A percentile compares a stretch with the other conserved stretches of the same genome.
phyloP scores from a whole-genome alignment of 2,329 filamentous ascomycete species.

The Hirsutella thompsonii region DNA sequence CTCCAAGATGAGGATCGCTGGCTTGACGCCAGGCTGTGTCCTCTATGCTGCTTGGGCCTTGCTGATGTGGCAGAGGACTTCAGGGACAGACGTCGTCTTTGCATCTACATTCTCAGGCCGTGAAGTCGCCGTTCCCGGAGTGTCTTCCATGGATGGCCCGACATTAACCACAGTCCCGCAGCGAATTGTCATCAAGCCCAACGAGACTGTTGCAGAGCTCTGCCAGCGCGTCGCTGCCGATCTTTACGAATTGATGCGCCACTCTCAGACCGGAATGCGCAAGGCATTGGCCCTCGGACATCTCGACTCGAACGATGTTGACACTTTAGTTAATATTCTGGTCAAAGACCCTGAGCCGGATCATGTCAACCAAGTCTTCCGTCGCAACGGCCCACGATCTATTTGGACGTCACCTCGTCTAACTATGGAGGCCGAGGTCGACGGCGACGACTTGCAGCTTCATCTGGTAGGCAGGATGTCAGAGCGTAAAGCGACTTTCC shows the following conservation, averaged over 20 bases:
- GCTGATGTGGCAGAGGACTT: constrained; percentile 2
- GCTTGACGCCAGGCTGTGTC: constrained; percentile 1
- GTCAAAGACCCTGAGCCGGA: not conserved
- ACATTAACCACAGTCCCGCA: constrained; percentile 9
- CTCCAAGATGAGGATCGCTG: not conserved
- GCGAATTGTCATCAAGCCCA: constrained; percentile 5
- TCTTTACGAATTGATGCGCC: constrained; percentile 4
- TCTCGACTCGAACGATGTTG: constrained; percentile 2
- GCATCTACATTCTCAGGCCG: constrained; percentile 8
- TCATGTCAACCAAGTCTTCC: not conserved
- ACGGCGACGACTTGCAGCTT: not conserved
- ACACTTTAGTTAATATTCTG: constrained; percentile 8
- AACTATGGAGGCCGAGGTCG: not conserved
- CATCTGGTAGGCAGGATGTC: not conserved
- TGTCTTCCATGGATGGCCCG: constrained; percentile 6
- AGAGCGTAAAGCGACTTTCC: not conserved
- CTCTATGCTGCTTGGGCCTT: constrained; percentile 10
- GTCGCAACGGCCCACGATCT: not conserved
- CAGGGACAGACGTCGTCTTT: constrained; percentile 5
- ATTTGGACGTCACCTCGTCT: not conserved
- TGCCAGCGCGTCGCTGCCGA: constrained; percentile 11
- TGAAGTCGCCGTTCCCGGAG: constrained; percentile 5
- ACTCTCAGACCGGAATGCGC: constrained; percentile 14
- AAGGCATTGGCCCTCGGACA: constrained; percentile 1
- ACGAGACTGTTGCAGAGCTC: constrained; percentile 3